Conservation (phyloP, 1,284 basidiomycete genomes). For the Stygiomarasmius scandens region DNA sequence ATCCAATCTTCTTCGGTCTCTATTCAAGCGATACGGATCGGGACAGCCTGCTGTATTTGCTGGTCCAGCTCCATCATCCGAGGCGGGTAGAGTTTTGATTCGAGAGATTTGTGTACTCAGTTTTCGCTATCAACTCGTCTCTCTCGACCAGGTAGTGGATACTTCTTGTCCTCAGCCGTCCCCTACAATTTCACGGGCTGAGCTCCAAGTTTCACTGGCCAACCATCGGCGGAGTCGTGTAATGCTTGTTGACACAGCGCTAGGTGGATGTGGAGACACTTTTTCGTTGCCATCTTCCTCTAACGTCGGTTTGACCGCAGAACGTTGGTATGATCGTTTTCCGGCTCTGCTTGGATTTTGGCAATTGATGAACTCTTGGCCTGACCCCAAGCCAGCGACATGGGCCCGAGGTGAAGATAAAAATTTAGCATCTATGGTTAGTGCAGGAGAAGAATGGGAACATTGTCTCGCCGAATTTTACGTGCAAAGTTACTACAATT, state of each 20-base stretch:
- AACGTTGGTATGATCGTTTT: background rate
- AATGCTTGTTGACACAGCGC: background rate
- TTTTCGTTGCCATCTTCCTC: background rate
- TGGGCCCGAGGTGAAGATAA: background rate
- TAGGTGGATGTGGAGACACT: too few relatives aligned
- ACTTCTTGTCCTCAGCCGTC: background rate
- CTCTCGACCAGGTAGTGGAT: background rate
- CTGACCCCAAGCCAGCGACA: background rate
- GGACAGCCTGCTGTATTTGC: too few relatives aligned
- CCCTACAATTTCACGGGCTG: background rate
- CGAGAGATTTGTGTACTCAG: slow-evolving; percentile 5
- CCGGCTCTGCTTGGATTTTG: background rate
- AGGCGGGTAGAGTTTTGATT: too few relatives aligned
- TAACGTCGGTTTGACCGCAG: background rate
- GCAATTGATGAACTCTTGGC: background rate
- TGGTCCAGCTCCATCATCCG: too few relatives aligned
- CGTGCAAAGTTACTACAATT: background rate
- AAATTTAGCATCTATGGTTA: background rate
- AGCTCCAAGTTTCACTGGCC: background rate
- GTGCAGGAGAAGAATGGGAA: slow-evolving; percentile 2
- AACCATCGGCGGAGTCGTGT: background rate
- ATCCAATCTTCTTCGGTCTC: too few relatives aligned
- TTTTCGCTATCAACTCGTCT: slow-evolving; percentile 1
- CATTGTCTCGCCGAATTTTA: background rate
- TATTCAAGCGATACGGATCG: too few relatives aligned